Conservation (phyloP, 345 rosid genomes). For the Gossypium turneri region DNA sequence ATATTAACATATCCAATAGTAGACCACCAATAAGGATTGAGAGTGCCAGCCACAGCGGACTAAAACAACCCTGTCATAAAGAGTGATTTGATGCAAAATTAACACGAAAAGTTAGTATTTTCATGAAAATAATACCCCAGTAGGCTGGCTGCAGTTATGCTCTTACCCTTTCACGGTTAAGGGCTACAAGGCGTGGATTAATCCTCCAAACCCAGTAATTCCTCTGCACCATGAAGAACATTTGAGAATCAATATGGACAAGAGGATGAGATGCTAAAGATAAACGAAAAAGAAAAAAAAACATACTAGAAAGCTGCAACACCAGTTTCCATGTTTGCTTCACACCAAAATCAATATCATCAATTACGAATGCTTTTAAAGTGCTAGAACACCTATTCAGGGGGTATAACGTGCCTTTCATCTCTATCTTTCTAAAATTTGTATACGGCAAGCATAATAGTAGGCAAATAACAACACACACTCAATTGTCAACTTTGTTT, state of each 20-base stretch:
- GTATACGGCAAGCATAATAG: neutral
- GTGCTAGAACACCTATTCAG: neutral
- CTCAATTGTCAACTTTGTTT: conserved; percentile 7
- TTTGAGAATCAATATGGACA: conserved; percentile 1
- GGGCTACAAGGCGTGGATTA: conserved; percentile 56
- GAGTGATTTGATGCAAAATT: conserved; percentile 10
- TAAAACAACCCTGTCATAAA: conserved; percentile 59
- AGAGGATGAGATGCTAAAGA: conserved; percentile 8
- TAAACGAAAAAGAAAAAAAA: neutral
- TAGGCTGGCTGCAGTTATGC: conserved; percentile 5
- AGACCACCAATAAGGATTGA: conserved; percentile 82
- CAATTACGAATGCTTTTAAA: neutral
- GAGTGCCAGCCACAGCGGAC: conserved; percentile 90
- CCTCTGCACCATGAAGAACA: conserved; percentile 38
- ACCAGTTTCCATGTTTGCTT: neutral
- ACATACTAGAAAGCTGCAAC: neutral
- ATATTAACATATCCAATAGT: conserved; percentile 75
- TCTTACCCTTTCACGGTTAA: conserved; percentile 56
- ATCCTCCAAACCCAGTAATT: conserved; percentile 82
- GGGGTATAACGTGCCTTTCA: neutral
- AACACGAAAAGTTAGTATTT: neutral
- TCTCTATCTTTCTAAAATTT: neutral
- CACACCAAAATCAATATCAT: neutral
- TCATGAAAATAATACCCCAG: conserved; percentile 11
- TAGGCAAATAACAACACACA: neutral